A percentile compares a stretch with the other conserved stretches of the same genome.
Conservation (phyloP, 139 green algal species). For the Coccomyxa sp. region DNA sequence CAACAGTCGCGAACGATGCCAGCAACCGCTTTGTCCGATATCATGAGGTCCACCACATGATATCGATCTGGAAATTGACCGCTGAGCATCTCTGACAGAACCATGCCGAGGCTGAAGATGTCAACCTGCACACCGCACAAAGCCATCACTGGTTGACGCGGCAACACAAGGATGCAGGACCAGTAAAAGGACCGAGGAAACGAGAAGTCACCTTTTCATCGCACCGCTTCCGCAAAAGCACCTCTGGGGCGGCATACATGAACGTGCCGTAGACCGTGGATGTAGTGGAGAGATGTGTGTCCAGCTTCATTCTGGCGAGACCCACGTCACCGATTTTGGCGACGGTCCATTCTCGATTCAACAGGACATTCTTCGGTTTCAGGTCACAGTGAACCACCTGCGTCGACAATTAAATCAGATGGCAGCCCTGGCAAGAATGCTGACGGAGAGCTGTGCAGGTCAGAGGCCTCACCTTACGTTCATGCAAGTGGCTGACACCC, state of each 20-base stretch:
- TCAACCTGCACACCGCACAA: neutral
- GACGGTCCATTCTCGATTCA: constrained; percentile 3
- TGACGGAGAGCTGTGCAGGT: neutral
- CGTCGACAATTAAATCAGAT: neutral
- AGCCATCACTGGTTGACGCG: neutral
- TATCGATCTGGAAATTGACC: constrained; percentile 5
- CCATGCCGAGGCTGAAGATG: constrained; percentile 10
- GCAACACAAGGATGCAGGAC: neutral
- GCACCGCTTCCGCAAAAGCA: neutral
- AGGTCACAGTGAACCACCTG: constrained; percentile 10
- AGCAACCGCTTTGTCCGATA: neutral
- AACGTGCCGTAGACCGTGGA: constrained; percentile 1
- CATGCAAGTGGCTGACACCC: neutral
- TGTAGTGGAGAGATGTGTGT: neutral
- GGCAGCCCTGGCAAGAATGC: neutral
- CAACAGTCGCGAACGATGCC: neutral
- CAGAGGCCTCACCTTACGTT: neutral
- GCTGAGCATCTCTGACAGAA: constrained; percentile 8
- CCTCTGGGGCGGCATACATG: constrained; percentile 1
- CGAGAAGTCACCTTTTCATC: constrained; percentile 5
- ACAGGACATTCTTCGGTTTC: constrained; percentile 1
- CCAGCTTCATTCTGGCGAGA: constrained; percentile 2
- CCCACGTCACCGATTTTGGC: constrained; percentile 10
- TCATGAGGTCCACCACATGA: neutral
- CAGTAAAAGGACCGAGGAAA: no score